Evolutionary conservation across 2,329 filamentous ascomycete species (phyloP).

Genomic region (Fonsecaea monophora): DNA sequence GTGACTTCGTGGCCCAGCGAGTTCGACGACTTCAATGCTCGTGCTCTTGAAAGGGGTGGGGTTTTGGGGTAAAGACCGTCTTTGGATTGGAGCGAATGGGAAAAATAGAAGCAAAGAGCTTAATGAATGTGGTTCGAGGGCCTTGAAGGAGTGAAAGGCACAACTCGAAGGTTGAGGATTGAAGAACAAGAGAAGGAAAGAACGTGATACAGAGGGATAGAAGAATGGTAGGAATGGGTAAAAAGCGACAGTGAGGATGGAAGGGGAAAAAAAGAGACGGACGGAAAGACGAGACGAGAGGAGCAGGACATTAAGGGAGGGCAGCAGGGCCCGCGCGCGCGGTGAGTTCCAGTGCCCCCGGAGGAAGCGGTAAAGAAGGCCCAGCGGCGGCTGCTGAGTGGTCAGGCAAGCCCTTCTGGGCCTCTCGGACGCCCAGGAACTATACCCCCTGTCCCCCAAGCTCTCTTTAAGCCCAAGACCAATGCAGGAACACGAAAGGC

Average conservation of each 20-base stretch:
- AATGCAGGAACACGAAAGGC: conserved; percentile 19
- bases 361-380: conserved; percentile 18
- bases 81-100: conserved; percentile 28
- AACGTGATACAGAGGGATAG: conserved; percentile 42
- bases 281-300: conserved; percentile 40
- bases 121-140: conserved; percentile 51
- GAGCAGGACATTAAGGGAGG: conserved; percentile 40
- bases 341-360: conserved; percentile 12
- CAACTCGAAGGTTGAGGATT: conserved; percentile 44
- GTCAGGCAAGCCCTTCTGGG: background rate
- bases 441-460: conserved; percentile 4
- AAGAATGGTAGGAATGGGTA: conserved; percentile 38
- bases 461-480: background rate
- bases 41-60: conserved; percentile 18
- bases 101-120: conserved; percentile 29
- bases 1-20: conserved; percentile 19
- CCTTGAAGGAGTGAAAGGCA: conserved; percentile 62
- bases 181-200: conserved; percentile 41
- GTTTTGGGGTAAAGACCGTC: conserved; percentile 31
- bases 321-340: conserved; percentile 13
- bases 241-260: conserved; percentile 43
- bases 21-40: conserved; percentile 7
- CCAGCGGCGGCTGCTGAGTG: conserved; percentile 20
- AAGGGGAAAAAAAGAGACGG: conserved; percentile 35
- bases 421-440: conserved; percentile 8